A percentile compares a stretch with the other conserved stretches of the same genome.
phyloP scores from a whole-genome alignment of 2,329 filamentous ascomycete species.

The Shiraia sp. region DNA sequence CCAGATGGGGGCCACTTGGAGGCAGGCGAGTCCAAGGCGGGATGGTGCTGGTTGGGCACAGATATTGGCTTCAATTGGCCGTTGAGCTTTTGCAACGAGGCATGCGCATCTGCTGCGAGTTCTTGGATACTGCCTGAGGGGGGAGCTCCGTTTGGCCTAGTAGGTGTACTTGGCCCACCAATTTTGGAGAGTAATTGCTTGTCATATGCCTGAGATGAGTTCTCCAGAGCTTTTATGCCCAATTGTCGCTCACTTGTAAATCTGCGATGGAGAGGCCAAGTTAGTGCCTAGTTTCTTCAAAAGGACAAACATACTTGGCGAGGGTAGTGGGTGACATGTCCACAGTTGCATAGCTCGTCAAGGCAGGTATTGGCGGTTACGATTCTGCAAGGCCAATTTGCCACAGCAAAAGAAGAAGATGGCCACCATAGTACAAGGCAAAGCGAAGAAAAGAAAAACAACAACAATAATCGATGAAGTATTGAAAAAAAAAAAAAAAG shows the following conservation, averaged over 20 bases:
- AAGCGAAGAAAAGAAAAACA: not conserved
- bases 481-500: slow-evolving; percentile 5
- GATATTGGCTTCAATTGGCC: slow-evolving; percentile 51
- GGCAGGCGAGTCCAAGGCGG: slow-evolving; percentile 45
- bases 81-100: slow-evolving; percentile 47
- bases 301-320: too few species aligned
- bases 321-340: too few species aligned
- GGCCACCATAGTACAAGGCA: not conserved
- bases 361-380: too few species aligned
- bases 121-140: slow-evolving; percentile 42
- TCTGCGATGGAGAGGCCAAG: slow-evolving; percentile 38
- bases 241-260: slow-evolving; percentile 64
- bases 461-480: not conserved
- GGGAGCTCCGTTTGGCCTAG: slow-evolving; percentile 45
- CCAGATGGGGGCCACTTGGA: slow-evolving; percentile 48
- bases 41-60: slow-evolving; percentile 48
- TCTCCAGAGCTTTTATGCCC: slow-evolving; percentile 60
- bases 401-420: not conserved
- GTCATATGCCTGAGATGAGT: slow-evolving; percentile 65
- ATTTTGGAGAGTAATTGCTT: slow-evolving; percentile 66
- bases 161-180: slow-evolving; percentile 61
- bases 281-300: too few species aligned
- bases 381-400: too few species aligned
- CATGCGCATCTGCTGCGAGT: slow-evolving; percentile 39
- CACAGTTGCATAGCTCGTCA: too few species aligned